Base-by-base conservation (phyloP, 108 stramenopile genomes). In the Pseudonitzschia pungens region DNA sequence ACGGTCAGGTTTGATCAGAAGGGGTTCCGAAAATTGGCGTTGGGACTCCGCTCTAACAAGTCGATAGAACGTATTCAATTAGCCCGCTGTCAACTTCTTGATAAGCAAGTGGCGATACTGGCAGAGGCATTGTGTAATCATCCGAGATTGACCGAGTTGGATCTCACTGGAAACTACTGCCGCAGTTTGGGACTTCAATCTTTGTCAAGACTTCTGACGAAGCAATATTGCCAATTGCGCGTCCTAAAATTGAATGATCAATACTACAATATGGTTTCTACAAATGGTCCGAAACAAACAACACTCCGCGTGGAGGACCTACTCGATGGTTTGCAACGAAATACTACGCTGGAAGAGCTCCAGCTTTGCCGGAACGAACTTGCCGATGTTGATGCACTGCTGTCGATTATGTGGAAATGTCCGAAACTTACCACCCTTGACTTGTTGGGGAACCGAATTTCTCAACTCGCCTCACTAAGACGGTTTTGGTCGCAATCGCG, bases 121-220 rank as follows among this genome's bases (percentile, higher is more conserved):
- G 54, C 54, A 24, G 54, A 55, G n/a, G 54, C 54, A 2, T 10
- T 55, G 24, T 26, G 24, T 10, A 55, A 55, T 11, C 54, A 55
- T 20, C 21, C 24, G 12, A 10, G 54, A 55, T 24, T 55, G 24
- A 55, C 2, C 54, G 24, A 55, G 26, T 55, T 55, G 50, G 54
- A 55, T 26, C 54, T 55, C 26, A 55, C 54, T 24, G 54, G 54
- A 24, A 55, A 55, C 54, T 55, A 55, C 22, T 55, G 54, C 54
- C 54, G 54, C 2, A 12, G 54, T 26, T 55, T 55, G 9, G 54
- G 54, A 24, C 54, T 55, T 3, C 12, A 55, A 55, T 21, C 54
- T 24, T 55, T 55, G 24, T 55, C 54, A 22, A 55, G 54, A 55
- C 54, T 55, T 26, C 26, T 55, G 54, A 26, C 54, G 24, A 55